These are phyloP conservation scores for Corchorus capsularis DNA, from an alignment of 345 rosid genomes.

Conservation along the genomic window DNA sequence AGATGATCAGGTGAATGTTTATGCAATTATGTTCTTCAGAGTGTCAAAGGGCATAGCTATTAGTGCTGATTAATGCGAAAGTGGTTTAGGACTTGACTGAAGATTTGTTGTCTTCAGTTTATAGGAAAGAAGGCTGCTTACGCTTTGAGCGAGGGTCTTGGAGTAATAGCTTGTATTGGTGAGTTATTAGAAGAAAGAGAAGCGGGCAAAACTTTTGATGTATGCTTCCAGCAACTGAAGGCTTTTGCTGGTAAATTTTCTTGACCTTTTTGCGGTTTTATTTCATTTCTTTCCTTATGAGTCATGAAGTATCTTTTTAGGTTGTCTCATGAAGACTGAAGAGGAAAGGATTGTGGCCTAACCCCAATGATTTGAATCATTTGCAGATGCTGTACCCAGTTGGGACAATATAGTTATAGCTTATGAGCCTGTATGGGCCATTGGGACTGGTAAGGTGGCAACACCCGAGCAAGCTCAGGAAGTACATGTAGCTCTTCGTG, in stretches of 20 bases:
- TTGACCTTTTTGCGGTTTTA: not conserved
- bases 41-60: not conserved
- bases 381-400: slow-evolving; percentile 81
- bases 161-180: slow-evolving; percentile 95
- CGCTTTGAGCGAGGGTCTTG: slow-evolving; percentile 85
- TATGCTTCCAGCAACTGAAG: slow-evolving; percentile 85
- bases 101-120: slow-evolving; percentile 51
- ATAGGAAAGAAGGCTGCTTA: slow-evolving; percentile 97
- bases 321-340: slow-evolving; percentile 5
- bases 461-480: slow-evolving; percentile 95
- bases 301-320: not conserved
- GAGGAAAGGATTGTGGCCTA: slow-evolving; percentile 3
- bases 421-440: slow-evolving; percentile 99
- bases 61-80: slow-evolving; percentile 13
- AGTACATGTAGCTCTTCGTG: slow-evolving; percentile 86
- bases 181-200: slow-evolving; percentile 90
- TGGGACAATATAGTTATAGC: slow-evolving; percentile 94
- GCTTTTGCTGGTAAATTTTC: slow-evolving; percentile 74
- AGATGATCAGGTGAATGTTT: slow-evolving; percentile 68
- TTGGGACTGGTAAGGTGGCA: slow-evolving; percentile 98
- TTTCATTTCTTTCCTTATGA: not conserved
- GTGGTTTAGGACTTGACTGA: slow-evolving; percentile 9
- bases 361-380: slow-evolving; percentile 1
- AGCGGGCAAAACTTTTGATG: slow-evolving; percentile 94
- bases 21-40: not conserved